phyloP scores from a whole-genome alignment of 345 rosid species.

The Stellera chamaejasme region DNA sequence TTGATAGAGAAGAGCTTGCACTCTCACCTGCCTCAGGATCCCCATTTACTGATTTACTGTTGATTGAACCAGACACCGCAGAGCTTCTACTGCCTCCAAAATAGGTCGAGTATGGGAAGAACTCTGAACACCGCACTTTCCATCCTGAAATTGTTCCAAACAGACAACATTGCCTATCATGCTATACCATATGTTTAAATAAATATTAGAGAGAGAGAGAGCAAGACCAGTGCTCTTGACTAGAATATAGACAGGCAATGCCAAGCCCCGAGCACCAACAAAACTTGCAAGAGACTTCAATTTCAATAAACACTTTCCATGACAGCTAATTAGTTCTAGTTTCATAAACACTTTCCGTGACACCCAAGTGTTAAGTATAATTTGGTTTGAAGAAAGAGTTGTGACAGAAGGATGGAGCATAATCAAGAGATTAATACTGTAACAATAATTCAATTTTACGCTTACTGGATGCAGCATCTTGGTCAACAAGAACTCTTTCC shows the following conservation, averaged over 20 bases:
- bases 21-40: conserved; percentile 28
- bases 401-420: too few relatives aligned
- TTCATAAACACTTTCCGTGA: too few relatives aligned
- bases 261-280: too few relatives aligned
- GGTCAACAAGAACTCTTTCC: conserved; percentile 36
- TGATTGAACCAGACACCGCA: conserved; percentile 37
- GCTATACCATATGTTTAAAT: neutral
- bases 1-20: conserved; percentile 35
- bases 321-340: too few relatives aligned
- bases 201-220: neutral
- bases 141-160: conserved; percentile 48
- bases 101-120: conserved; percentile 66
- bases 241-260: too few relatives aligned
- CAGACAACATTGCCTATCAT: too few relatives aligned
- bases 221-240: neutral
- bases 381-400: too few relatives aligned
- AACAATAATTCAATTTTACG: neutral
- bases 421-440: too few relatives aligned
- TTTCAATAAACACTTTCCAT: too few relatives aligned
- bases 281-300: too few relatives aligned
- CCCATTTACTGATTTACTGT: conserved; percentile 55
- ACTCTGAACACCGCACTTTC: conserved; percentile 61
- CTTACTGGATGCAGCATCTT: conserved; percentile 83
- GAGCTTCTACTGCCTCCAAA: conserved; percentile 73
- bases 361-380: too few relatives aligned